These are phyloP conservation scores for Plectosphaerella cucumerina DNA, from an alignment of 2,329 filamentous ascomycete genomes.

Conservation along the genomic window DNA sequence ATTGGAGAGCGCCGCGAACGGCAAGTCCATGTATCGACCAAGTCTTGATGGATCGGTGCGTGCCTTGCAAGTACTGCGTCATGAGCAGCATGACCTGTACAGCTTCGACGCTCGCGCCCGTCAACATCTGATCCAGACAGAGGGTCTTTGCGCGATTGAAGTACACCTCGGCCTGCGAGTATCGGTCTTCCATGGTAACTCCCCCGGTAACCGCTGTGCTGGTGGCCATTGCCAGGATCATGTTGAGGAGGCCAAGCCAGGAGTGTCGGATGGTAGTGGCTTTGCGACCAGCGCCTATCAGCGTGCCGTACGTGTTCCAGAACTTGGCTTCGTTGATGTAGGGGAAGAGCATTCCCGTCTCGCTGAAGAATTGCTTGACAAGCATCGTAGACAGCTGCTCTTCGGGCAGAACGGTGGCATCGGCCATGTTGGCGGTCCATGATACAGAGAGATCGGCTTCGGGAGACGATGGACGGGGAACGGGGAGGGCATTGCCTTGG, in stretches of 20 bases:
- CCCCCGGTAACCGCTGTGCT: conserved; percentile 24
- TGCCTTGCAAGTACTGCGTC: conserved; percentile 49
- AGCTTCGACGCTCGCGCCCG: conserved; percentile 38
- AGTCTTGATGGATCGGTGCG: conserved; percentile 46
- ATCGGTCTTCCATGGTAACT: conserved; percentile 26
- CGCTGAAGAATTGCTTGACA: conserved; percentile 18
- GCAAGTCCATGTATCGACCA: conserved; percentile 51
- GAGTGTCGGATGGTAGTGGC: conserved; percentile 31
- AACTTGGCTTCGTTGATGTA: conserved; percentile 22
- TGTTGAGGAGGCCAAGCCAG: conserved; percentile 47
- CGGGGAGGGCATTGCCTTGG: conserved; percentile 2
- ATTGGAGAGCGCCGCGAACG: conserved; percentile 43
- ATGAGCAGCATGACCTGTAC: conserved; percentile 46
- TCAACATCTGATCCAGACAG: conserved; percentile 34
- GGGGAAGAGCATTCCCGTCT: conserved; percentile 23
- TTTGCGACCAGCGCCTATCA: conserved; percentile 16
- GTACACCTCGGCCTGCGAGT: conserved; percentile 36
- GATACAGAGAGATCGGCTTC: conserved; percentile 4
- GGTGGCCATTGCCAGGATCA: conserved; percentile 43
- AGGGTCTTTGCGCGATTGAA: conserved; percentile 38
- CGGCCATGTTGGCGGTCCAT: neutral
- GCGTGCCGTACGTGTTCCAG: conserved; percentile 14
- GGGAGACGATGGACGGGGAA: conserved; percentile 6
- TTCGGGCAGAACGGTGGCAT: conserved; percentile 11
- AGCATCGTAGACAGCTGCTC: conserved; percentile 14